A percentile compares a stretch with the other conserved stretches of the same genome.
Conservation (phyloP, 2,329 filamentous ascomycete species). For the Fusarium armeniacum region DNA sequence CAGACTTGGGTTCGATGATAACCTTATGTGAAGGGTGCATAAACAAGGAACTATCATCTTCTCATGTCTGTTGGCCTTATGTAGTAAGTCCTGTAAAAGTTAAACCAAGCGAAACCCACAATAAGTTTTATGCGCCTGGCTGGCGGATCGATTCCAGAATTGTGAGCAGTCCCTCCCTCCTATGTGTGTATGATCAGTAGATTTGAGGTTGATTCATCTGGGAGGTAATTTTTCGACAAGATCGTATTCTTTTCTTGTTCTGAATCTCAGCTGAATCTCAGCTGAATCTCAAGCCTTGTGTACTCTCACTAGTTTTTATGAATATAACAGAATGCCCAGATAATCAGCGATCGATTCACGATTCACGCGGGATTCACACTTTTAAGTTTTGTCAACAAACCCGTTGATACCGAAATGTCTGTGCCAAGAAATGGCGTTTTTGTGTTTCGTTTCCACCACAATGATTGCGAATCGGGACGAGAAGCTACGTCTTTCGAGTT, state of each 20-base stretch:
- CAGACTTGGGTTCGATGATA: constrained; percentile 20
- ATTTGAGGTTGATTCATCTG: constrained; percentile 27
- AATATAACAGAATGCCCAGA: background rate
- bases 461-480: background rate
- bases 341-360: background rate
- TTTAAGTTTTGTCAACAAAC: constrained; percentile 13
- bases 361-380: constrained; percentile 1
- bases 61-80: constrained; percentile 2
- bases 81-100: background rate
- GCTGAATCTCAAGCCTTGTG: background rate
- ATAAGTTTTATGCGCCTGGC: background rate
- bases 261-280: constrained; percentile 1
- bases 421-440: constrained; percentile 22
- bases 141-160: background rate
- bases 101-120: constrained; percentile 1
- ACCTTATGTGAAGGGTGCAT: constrained; percentile 27
- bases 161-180: background rate
- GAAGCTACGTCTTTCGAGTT: background rate
- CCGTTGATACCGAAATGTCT: constrained; percentile 14
- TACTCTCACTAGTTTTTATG: background rate
- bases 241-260: constrained; percentile 6
- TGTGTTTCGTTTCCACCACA: constrained; percentile 35
- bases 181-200: constrained; percentile 14
- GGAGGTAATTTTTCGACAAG: constrained; percentile 12
- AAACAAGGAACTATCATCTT: constrained; percentile 28